A percentile compares a stretch with the other conserved stretches of the same genome.
Conservation (phyloP, 176 grass and related monocot genomes). For the Aegilops speltoides region DNA sequence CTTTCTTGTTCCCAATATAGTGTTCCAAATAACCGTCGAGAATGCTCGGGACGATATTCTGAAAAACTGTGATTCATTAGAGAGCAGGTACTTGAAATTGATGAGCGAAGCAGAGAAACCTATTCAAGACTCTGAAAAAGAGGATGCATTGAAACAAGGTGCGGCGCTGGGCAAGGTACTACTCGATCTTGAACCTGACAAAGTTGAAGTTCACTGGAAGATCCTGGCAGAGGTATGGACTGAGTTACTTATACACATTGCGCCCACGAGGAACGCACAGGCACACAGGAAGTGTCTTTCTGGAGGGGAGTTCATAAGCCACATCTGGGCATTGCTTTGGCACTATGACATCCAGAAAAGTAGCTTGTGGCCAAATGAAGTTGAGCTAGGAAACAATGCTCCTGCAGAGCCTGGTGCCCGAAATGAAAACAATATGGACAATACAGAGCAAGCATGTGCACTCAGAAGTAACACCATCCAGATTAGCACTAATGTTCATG, state of each 20-base stretch:
- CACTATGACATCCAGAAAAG: conserved; percentile 23
- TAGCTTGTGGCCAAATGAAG: background rate
- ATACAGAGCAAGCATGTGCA: background rate
- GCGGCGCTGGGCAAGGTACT: conserved; percentile 3
- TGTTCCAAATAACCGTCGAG: conserved; percentile 1
- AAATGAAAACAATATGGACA: background rate
- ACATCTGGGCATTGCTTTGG: conserved; percentile 40
- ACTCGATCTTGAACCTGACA: background rate
- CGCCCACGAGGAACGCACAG: conserved; percentile 15
- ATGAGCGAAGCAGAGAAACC: background rate
- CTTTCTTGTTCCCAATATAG: background rate
- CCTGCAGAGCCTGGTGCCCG: too few species aligned
- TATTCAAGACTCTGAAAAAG: background rate
- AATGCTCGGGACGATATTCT: conserved; percentile 10
- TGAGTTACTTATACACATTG: conserved; percentile 37
- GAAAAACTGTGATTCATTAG: background rate
- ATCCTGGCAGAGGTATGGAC: conserved; percentile 29
- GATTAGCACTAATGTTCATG: background rate
- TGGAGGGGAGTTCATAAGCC: conserved; percentile 39
- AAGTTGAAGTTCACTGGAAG: background rate
- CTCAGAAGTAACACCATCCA: background rate
- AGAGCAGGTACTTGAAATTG: background rate
- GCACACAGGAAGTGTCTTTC: conserved; percentile 23
- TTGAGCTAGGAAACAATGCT: too few species aligned
- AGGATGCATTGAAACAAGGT: conserved; percentile 7